These are phyloP conservation scores for Salvia hispanica DNA, from an alignment of 257 asterid genomes.

Conservation along the genomic window DNA sequence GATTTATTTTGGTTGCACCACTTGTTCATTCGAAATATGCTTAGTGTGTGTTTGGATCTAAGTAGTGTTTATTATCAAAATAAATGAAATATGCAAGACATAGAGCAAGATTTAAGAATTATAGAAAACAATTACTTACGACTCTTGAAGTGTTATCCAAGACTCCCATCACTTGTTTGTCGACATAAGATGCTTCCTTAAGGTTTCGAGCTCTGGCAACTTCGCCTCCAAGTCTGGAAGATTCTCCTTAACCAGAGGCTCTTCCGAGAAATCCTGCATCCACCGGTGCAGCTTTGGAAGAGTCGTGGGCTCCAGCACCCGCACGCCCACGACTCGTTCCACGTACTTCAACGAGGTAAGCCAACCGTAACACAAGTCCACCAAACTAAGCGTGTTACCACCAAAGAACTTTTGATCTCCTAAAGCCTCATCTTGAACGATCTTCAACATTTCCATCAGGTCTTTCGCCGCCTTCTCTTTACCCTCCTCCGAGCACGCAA, in stretches of 20 bases:
- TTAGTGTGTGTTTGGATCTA: too few relatives aligned
- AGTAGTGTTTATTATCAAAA: too few relatives aligned
- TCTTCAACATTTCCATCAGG: neutral
- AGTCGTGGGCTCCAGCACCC: neutral
- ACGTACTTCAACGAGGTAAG: neutral
- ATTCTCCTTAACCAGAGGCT: neutral
- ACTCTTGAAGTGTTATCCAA: too few relatives aligned
- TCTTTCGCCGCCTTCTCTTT: neutral
- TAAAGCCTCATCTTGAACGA: constrained; percentile 7
- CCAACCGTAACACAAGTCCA: constrained; percentile 15
- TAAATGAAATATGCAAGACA: too few relatives aligned
- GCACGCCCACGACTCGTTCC: neutral
- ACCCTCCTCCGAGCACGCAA: neutral
- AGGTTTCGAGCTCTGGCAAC: neutral
- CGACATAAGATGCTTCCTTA: neutral
- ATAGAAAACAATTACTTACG: too few relatives aligned
- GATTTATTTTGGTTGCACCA: too few relatives aligned
- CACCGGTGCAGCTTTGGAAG: constrained; percentile 22
- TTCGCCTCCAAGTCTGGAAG: neutral
- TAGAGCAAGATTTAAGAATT: too few relatives aligned
- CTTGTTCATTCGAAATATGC: too few relatives aligned
- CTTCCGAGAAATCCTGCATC: neutral
- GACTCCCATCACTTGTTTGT: neutral
- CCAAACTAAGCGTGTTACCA: neutral
- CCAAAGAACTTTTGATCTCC: constrained; percentile 19